phyloP scores from a whole-genome alignment of 345 rosid species.

The Hevea brasiliensis region DNA sequence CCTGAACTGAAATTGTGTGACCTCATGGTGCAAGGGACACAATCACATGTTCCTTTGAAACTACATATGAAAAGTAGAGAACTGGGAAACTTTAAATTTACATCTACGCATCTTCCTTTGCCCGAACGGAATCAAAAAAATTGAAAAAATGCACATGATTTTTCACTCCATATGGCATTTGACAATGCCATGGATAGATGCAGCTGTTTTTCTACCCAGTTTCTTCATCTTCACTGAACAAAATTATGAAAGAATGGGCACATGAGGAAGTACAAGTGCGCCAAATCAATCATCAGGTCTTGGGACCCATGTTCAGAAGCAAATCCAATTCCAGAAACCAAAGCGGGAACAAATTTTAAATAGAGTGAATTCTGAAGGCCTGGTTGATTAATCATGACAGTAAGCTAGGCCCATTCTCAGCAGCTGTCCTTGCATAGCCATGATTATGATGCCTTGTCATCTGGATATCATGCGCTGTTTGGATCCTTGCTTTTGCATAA shows the following conservation, averaged over 20 bases:
- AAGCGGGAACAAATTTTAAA: slow-evolving; percentile 9
- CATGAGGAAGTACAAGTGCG: not conserved
- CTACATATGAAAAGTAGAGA: no score
- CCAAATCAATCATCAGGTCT: not conserved
- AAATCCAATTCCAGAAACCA: slow-evolving; percentile 15
- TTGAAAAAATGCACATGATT: slow-evolving; percentile 21
- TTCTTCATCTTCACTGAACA: slow-evolving; percentile 7
- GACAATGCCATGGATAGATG: not conserved
- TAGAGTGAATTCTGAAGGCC: not conserved
- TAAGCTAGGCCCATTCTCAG: slow-evolving; percentile 75
- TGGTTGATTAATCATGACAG: slow-evolving; percentile 45
- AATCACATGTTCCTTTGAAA: not conserved
- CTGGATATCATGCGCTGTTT: slow-evolving; percentile 75
- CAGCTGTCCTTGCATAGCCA: slow-evolving; percentile 69
- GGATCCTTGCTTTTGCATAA: slow-evolving; percentile 88
- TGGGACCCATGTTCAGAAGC: not conserved
- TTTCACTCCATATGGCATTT: not conserved
- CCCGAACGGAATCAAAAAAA: slow-evolving; percentile 19
- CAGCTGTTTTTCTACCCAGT: slow-evolving; percentile 6
- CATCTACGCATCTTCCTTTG: not conserved
- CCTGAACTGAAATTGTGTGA: not conserved
- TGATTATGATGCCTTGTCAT: slow-evolving; percentile 69
- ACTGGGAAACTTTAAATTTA: no score
- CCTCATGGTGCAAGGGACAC: not conserved
- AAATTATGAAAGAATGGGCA: not conserved